Evolutionary conservation across 2,329 filamentous ascomycete genomes (phyloP).

Genomic region (Calonectria hongkongensis): DNA sequence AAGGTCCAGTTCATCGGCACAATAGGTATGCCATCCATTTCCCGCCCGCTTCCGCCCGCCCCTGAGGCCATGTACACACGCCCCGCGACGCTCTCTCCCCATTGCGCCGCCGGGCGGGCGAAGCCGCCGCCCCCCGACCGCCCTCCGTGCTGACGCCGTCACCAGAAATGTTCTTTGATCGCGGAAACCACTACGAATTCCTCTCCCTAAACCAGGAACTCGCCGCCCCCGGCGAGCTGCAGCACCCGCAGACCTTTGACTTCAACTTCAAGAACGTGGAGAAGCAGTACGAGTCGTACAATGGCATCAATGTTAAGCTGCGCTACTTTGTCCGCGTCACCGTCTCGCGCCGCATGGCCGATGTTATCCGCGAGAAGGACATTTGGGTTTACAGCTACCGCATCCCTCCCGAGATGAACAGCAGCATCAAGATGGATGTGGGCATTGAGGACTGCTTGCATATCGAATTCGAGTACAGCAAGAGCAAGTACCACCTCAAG

Average conservation of each 20-base stretch:
- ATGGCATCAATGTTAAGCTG: conserved; percentile 99
- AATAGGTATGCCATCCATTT: conserved; percentile 79
- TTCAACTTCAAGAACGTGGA: conserved; percentile 99
- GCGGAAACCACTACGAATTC: conserved; percentile 99
- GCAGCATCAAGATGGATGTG: conserved; percentile 99
- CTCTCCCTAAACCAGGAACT: conserved; percentile 97
- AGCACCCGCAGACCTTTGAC: conserved; percentile 98
- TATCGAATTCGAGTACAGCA: conserved; percentile 99
- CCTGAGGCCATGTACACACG: conserved; percentile 39
- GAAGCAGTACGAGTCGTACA: conserved; percentile 99
- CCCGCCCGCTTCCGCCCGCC: conserved; percentile 25
- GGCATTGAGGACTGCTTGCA: conserved; percentile 99
- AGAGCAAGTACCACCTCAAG: conserved; percentile 99
- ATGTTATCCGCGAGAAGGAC: conserved; percentile 99
- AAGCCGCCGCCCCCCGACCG: conserved; percentile 7
- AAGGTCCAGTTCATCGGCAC: conserved; percentile 99
- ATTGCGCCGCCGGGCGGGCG: conserved; percentile 20
- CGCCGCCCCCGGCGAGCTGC: conserved; percentile 95
- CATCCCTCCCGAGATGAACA: conserved; percentile 98
- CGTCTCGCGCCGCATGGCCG: conserved; percentile 96
- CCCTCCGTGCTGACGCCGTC: conserved; percentile 37
- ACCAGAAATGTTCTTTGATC: conserved; percentile 99
- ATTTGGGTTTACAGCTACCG: conserved; percentile 99
- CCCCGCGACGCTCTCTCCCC: conserved; percentile 18
- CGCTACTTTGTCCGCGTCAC: conserved; percentile 99